Base-by-base conservation (phyloP, 208 protist species). In the Crithidia brevicula region DNA sequence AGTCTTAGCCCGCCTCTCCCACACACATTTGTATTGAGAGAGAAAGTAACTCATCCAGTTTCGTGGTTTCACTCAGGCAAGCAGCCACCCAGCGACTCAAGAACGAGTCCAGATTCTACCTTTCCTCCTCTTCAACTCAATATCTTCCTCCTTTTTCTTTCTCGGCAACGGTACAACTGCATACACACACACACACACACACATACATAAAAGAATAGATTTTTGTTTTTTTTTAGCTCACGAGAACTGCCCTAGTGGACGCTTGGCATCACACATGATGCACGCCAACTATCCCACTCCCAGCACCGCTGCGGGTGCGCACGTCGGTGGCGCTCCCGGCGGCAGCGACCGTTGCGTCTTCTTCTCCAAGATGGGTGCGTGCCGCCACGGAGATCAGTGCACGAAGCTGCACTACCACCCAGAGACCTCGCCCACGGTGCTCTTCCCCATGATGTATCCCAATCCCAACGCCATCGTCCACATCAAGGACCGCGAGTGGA, bases 311-410 rank as follows among this genome's bases (percentile, higher is more conserved):
- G 42, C 13, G 4, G 18, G 42, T 20, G 30, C 46, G 27, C 3
- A 59, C 56, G 16, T 9, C 30, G 22, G 11, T 40, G 18, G 9
- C 51, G 27, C 34, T 49, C 38, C 43, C 50, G 2, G 31, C 60
- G 36, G 27, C 49, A 60, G 46, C 15, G 86, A 94, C 20, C 88
- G 87, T 34, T 98, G 94, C 58, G 56, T 90, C 33, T 99, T 99
- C 85, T 99, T 99, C 81, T 96, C 85, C 58, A 99, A 99, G 81
- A 99, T 99, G 70, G 98, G 98, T 27, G 98, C 98, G n/a, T 99
- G 98, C 87, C 91, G 98, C 9, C 98, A 99, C 77, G 98, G 98
- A 16, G 98, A 99, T 46, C 71, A 85, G 40, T 99, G 98, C 86
- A 98, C 90, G 4, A 96, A 98, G 62, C 42, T 96, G 40, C 98